A percentile compares a stretch with the other conserved stretches of the same genome.
phyloP scores from a whole-genome alignment of 2,329 filamentous ascomycete genomes.

The Cladosporium sp. region DNA sequence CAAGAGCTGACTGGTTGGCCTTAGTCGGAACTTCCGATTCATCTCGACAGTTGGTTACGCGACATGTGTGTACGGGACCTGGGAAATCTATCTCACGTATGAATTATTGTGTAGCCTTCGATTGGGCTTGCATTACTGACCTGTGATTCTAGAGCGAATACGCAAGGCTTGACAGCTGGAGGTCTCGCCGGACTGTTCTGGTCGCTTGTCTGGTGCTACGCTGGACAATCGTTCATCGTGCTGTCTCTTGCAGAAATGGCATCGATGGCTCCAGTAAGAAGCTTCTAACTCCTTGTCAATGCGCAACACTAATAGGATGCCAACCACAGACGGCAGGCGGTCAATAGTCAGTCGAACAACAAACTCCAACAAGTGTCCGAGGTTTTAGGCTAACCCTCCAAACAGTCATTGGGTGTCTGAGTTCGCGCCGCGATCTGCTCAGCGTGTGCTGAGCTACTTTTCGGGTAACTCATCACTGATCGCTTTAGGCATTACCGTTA shows the following conservation, averaged over 20 bases:
- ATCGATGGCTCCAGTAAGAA: conserved; percentile 33
- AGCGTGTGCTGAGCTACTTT: conserved; percentile 31
- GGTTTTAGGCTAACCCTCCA: not conserved
- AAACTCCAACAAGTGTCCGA: not conserved
- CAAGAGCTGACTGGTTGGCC: not conserved
- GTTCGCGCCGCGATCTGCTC: conserved; percentile 35
- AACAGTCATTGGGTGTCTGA: conserved; percentile 35
- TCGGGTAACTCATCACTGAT: not conserved
- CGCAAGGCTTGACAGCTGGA: conserved; percentile 31
- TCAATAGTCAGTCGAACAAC: conserved; percentile 25
- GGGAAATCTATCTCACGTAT: conserved; percentile 45
- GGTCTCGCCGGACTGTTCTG: conserved; percentile 36
- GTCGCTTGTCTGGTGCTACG: conserved; percentile 32
- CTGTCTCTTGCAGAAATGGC: conserved; percentile 40
- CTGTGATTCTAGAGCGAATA: conserved; percentile 27
- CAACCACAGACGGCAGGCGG: conserved; percentile 28
- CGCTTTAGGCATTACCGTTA: not conserved
- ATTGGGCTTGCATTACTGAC: not conserved
- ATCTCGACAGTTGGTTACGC: conserved; percentile 52
- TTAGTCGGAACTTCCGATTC: conserved; percentile 47
- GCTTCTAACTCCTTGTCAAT: not conserved
- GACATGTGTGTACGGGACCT: conserved; percentile 54
- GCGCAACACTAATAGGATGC: not conserved
- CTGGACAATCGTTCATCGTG: conserved; percentile 38
- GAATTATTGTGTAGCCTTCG: not conserved